Evolutionary conservation across 768 basidiomycete species (phyloP).

Genomic region (Mycena epipterygia): DNA sequence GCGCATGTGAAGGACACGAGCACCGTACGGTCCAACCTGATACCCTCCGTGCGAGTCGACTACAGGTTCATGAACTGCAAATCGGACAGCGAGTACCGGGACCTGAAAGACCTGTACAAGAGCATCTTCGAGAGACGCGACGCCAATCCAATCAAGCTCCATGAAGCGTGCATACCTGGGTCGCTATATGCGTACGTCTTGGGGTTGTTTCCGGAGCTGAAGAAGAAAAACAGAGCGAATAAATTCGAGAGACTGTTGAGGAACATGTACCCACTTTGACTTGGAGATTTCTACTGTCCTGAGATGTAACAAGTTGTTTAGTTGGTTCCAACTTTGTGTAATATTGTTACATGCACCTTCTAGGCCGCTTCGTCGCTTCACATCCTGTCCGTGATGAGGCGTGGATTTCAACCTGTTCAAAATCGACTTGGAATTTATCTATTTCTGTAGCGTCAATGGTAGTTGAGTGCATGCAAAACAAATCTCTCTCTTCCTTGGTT

Average conservation of each 20-base stretch:
- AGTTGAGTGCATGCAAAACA: too few relatives aligned
- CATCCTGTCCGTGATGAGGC: too few relatives aligned
- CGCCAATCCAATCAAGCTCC: constrained; percentile 49
- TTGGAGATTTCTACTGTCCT: too few relatives aligned
- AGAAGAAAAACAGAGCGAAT: constrained; percentile 36
- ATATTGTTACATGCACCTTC: too few relatives aligned
- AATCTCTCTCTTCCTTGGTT: too few relatives aligned
- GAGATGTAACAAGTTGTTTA: too few relatives aligned
- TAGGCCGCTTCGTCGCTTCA: too few relatives aligned
- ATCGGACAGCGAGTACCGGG: constrained; percentile 38
- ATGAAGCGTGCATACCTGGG: constrained; percentile 52
- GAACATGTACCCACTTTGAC: constrained; percentile 49
- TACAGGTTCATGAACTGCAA: constrained; percentile 55
- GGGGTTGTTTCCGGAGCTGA: constrained; percentile 37
- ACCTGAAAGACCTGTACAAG: constrained; percentile 50
- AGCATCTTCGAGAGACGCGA: constrained; percentile 43
- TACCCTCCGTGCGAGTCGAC: constrained; percentile 40
- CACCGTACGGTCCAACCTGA: constrained; percentile 13
- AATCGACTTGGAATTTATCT: too few relatives aligned
- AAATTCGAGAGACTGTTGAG: constrained; percentile 46
- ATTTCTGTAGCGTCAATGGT: too few relatives aligned
- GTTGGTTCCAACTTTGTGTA: too few relatives aligned
- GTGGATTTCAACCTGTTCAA: too few relatives aligned
- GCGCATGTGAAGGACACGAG: constrained; percentile 37
- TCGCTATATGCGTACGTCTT: constrained; percentile 44